Percentiles rank a stretch among this genome's conserved stretches.
Evolutionary conservation across 495 filamentous ascomycete species (phyloP).

Genomic region (Talaromyces nanjingensis): DNA sequence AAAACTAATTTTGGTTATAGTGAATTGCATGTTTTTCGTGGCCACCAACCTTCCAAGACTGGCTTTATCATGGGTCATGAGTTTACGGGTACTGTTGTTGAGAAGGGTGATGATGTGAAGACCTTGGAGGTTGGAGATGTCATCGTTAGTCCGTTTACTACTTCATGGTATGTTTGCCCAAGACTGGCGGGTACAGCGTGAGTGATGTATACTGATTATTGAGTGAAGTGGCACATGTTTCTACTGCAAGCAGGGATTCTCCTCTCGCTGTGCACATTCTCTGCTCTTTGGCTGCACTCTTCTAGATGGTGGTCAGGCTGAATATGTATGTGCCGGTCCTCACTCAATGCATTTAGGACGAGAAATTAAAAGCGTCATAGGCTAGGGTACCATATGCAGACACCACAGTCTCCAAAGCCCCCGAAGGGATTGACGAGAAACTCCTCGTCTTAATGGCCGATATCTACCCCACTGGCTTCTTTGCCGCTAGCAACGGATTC

Average conservation of each 20-base stretch:
- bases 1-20: slow-evolving; percentile 30
- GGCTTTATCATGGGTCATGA: slow-evolving; percentile 68
- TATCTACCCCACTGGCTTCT: slow-evolving; percentile 81
- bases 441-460: slow-evolving; percentile 85
- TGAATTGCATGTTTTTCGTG: slow-evolving; percentile 86
- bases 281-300: slow-evolving; percentile 65
- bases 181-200: background rate
- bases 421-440: slow-evolving; percentile 66
- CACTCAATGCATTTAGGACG: background rate
- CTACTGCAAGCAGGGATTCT: slow-evolving; percentile 79
- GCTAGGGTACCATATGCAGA: slow-evolving; percentile 81
- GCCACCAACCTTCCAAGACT: slow-evolving; percentile 58
- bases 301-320: slow-evolving; percentile 84
- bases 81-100: slow-evolving; percentile 70
- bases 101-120: slow-evolving; percentile 60
- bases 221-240: slow-evolving; percentile 66
- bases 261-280: slow-evolving; percentile 73
- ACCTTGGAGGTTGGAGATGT: slow-evolving; percentile 67
- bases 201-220: slow-evolving; percentile 9
- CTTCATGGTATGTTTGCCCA: slow-evolving; percentile 61
- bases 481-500: slow-evolving; percentile 81
- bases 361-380: slow-evolving; percentile 16
- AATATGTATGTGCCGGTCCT: slow-evolving; percentile 51
- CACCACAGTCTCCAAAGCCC: slow-evolving; percentile 70
- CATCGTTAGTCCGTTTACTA: slow-evolving; percentile 78